phyloP scores from a whole-genome alignment of 257 asterid genomes.

The Hygrophila difformis region DNA sequence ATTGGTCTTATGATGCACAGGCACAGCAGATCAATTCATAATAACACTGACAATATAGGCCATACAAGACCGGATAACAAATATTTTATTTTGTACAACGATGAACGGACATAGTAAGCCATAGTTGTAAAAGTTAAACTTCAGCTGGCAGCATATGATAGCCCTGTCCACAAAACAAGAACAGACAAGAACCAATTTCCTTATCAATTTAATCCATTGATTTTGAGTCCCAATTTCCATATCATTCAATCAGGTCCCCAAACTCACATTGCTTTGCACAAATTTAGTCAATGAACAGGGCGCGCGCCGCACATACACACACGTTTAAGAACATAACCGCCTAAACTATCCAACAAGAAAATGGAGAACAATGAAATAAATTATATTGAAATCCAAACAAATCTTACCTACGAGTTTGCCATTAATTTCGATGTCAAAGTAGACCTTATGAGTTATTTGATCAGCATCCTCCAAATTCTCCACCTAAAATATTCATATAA shows the following conservation, averaged over 20 bases:
- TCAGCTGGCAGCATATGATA: background rate
- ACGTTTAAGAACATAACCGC: background rate
- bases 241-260: too few relatives aligned
- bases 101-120: too few relatives aligned
- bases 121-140: background rate
- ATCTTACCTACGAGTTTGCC: conserved; percentile 52
- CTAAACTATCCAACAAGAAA: background rate
- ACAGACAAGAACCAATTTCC: background rate
- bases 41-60: background rate
- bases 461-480: conserved; percentile 34
- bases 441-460: conserved; percentile 65
- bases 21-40: background rate
- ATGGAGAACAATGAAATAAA: background rate
- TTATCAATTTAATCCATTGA: background rate
- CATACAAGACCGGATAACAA: background rate
- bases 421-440: conserved; percentile 65
- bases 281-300: too few relatives aligned
- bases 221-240: too few relatives aligned
- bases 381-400: background rate
- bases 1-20: background rate
- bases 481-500: conserved; percentile 25
- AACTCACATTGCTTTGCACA: too few relatives aligned
- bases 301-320: too few relatives aligned
- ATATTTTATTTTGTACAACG: background rate
- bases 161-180: background rate